Conservation (phyloP, 805 yeast genomes). For the Scheffersomyces ergatensis region DNA sequence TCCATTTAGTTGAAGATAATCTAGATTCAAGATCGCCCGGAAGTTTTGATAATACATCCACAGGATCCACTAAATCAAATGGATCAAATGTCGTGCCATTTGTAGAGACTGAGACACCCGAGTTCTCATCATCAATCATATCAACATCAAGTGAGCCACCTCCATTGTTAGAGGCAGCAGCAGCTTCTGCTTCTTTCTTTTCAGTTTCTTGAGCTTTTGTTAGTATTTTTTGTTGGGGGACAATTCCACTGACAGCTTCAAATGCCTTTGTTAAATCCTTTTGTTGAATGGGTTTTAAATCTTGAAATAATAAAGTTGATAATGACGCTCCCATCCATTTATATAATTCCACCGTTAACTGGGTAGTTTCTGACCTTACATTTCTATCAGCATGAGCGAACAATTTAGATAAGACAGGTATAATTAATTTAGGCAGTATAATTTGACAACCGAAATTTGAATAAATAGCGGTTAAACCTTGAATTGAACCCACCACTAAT, state of each 20-base stretch:
- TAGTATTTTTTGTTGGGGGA: constrained; percentile 52
- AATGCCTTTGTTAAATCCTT: constrained; percentile 75
- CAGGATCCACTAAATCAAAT: constrained; percentile 67
- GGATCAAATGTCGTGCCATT: constrained; percentile 51
- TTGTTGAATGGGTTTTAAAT: constrained; percentile 88
- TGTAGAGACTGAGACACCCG: constrained; percentile 3
- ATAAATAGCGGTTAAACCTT: constrained; percentile 55
- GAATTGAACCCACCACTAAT: constrained; percentile 64
- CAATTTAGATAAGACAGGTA: constrained; percentile 60
- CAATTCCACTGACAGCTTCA: constrained; percentile 41
- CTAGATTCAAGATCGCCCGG: constrained; percentile 60
- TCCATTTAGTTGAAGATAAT: constrained; percentile 75
- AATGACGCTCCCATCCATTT: constrained; percentile 71
- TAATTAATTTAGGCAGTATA: constrained; percentile 54
- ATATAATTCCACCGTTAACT: constrained; percentile 64
- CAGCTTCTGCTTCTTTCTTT: constrained; percentile 17
- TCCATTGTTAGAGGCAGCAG: constrained; percentile 11
- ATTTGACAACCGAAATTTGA: constrained; percentile 62
- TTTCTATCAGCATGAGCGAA: constrained; percentile 84
- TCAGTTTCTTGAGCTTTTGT: constrained; percentile 53
- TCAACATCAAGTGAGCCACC: constrained; percentile 13
- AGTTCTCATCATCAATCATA: constrained; percentile 17
- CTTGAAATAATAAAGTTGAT: constrained; percentile 58
- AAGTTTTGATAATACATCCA: constrained; percentile 60
- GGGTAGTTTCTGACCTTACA: constrained; percentile 77